Conservation (phyloP, 768 basidiomycete species). For the Gyrodon lividus region DNA sequence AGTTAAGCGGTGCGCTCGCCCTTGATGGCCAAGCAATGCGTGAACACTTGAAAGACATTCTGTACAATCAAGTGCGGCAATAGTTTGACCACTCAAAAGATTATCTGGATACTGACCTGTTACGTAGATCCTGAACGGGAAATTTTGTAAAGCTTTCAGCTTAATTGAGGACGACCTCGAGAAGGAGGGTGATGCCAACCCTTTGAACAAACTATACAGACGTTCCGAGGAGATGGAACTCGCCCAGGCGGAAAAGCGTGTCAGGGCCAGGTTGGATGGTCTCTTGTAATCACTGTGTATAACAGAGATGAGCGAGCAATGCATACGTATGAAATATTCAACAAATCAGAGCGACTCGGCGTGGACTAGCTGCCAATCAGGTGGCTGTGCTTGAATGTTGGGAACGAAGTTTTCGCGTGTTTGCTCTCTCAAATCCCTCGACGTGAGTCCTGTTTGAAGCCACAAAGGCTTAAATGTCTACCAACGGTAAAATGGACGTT, state of each 20-base stretch:
- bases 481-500: constrained; percentile 59
- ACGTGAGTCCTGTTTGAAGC: background rate
- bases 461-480: constrained; percentile 38
- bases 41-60: constrained; percentile 55
- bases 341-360: background rate
- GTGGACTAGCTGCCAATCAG: background rate
- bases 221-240: constrained; percentile 51
- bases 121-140: constrained; percentile 54
- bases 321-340: background rate
- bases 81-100: background rate
- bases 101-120: background rate
- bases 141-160: constrained; percentile 55
- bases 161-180: constrained; percentile 56
- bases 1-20: constrained; percentile 54
- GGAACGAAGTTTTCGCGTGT: constrained; percentile 37
- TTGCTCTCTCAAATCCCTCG: constrained; percentile 17
- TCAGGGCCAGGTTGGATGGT: constrained; percentile 47
- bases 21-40: constrained; percentile 51
- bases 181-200: constrained; percentile 53
- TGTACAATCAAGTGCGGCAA: constrained; percentile 50
- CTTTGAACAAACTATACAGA: constrained; percentile 53
- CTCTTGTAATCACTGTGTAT: constrained; percentile 27
- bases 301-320: background rate
- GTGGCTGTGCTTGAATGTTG: constrained; percentile 25
- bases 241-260: constrained; percentile 58